These are phyloP conservation scores for Panicum hallii DNA, from an alignment of 202 grass and related monocot genomes.

Conservation along the genomic window DNA sequence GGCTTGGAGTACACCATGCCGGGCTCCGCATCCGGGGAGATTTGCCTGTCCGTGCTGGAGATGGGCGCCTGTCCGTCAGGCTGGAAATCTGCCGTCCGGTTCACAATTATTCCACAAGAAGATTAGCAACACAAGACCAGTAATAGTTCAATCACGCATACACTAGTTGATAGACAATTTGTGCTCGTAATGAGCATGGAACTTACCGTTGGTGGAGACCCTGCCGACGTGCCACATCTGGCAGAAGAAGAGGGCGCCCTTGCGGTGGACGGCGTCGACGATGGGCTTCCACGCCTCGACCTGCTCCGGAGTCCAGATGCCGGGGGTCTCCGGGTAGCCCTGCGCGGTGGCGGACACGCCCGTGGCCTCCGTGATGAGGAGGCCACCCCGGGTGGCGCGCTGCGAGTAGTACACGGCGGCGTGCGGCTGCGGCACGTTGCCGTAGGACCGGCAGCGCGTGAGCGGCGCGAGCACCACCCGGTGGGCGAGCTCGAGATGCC, in stretches of 20 bases:
- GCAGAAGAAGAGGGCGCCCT: slow-evolving; percentile 60
- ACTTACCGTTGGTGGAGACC: slow-evolving; percentile 41
- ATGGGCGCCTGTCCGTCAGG: slow-evolving; percentile 43
- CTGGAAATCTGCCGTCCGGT: neutral
- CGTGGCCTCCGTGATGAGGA: slow-evolving; percentile 57
- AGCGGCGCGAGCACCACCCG: slow-evolving; percentile 75
- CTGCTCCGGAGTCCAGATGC: slow-evolving; percentile 65
- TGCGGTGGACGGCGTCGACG: slow-evolving; percentile 58
- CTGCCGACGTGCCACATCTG: slow-evolving; percentile 63
- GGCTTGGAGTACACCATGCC: slow-evolving; percentile 48
- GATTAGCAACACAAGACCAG: too few species aligned
- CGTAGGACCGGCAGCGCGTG: slow-evolving; percentile 62
- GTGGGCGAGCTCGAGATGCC: slow-evolving; percentile 38
- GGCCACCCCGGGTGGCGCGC: slow-evolving; percentile 53
- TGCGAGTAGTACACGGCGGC: slow-evolving; percentile 58
- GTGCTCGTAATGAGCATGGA: too few species aligned
- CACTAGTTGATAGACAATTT: too few species aligned
- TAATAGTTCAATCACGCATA: too few species aligned
- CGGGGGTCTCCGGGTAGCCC: slow-evolving; percentile 52
- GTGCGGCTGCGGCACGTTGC: slow-evolving; percentile 45
- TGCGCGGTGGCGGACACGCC: slow-evolving; percentile 55
- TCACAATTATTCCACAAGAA: too few species aligned
- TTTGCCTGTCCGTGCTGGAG: slow-evolving; percentile 56
- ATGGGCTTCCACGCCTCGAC: slow-evolving; percentile 71
- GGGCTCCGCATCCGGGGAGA: neutral